Conservation (phyloP, 805 yeast genomes). For the Priceomyces fermenticarens region DNA sequence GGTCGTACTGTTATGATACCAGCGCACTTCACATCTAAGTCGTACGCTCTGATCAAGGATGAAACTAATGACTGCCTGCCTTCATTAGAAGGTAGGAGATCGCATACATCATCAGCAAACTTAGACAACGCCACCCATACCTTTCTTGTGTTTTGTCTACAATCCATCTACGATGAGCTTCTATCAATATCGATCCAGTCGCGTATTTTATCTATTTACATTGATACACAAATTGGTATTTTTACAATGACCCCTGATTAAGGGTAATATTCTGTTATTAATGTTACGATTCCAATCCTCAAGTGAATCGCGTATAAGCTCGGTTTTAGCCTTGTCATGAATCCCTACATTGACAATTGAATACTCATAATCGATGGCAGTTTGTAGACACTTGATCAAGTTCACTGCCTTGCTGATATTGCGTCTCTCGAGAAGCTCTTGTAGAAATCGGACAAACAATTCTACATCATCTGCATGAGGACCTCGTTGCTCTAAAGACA, state of each 20-base stretch:
- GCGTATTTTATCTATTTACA: slow-evolving; percentile 4
- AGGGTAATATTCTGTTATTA: slow-evolving; percentile 3
- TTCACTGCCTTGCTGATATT: slow-evolving; percentile 15
- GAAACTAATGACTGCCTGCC: slow-evolving; percentile 48
- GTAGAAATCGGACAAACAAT: slow-evolving; percentile 18
- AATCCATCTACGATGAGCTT: background rate
- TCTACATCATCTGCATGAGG: slow-evolving; percentile 33
- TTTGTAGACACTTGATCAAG: slow-evolving; percentile 13
- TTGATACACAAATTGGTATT: slow-evolving; percentile 3
- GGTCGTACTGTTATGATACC: slow-evolving; percentile 17
- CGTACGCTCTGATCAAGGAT: slow-evolving; percentile 40
- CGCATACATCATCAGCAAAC: slow-evolving; percentile 22
- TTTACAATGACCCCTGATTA: slow-evolving; percentile 7
- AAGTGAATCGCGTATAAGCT: slow-evolving; percentile 6
- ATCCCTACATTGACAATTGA: background rate
- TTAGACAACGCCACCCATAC: slow-evolving; percentile 21
- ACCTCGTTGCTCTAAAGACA: slow-evolving; percentile 27
- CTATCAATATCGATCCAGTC: background rate
- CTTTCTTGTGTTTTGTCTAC: slow-evolving; percentile 6
- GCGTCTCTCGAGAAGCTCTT: slow-evolving; percentile 13
- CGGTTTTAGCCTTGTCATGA: background rate
- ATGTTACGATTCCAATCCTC: slow-evolving; percentile 10
- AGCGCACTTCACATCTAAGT: slow-evolving; percentile 24
- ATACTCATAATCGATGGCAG: slow-evolving; percentile 6
- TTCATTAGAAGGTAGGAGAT: slow-evolving; percentile 51